A percentile compares a stretch with the other conserved stretches of the same genome.
Evolutionary conservation across 257 asterid genomes (phyloP).

Genomic region (Solanum chmielewskii): DNA sequence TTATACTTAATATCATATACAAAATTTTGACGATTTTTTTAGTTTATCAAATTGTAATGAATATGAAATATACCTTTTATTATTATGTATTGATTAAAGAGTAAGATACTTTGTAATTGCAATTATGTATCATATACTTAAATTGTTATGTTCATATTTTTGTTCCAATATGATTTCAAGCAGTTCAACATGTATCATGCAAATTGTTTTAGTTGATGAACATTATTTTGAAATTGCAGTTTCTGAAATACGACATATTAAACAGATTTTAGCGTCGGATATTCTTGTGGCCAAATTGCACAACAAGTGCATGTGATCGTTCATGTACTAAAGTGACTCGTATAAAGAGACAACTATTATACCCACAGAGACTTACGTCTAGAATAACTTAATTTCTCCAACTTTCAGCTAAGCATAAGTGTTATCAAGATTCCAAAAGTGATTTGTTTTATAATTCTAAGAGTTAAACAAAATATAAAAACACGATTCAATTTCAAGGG

Average conservation of each 20-base stretch:
- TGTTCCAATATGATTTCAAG: background rate
- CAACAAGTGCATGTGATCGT: too few relatives aligned
- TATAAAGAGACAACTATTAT: too few relatives aligned
- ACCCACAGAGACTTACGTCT: too few relatives aligned
- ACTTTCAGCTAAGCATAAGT: too few relatives aligned
- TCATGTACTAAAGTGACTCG: too few relatives aligned
- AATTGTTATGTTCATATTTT: background rate
- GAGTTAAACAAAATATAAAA: too few relatives aligned
- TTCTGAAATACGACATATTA: background rate
- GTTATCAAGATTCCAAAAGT: too few relatives aligned
- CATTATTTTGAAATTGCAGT: background rate
- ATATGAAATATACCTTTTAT: background rate
- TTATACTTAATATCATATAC: background rate
- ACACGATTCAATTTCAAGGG: too few relatives aligned
- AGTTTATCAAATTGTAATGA: background rate
- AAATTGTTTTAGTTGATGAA: too few relatives aligned
- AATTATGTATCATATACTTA: background rate
- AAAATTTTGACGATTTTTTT: background rate
- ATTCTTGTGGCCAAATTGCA: too few relatives aligned
- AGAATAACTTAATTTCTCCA: too few relatives aligned
- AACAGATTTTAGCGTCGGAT: background rate
- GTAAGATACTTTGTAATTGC: background rate
- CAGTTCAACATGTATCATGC: background rate
- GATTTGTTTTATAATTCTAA: too few relatives aligned
- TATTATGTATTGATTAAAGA: background rate